A percentile compares a stretch with the other conserved stretches of the same genome.
Evolutionary conservation across 345 rosid genomes (phyloP).

Genomic region (Syzygium jambos): DNA sequence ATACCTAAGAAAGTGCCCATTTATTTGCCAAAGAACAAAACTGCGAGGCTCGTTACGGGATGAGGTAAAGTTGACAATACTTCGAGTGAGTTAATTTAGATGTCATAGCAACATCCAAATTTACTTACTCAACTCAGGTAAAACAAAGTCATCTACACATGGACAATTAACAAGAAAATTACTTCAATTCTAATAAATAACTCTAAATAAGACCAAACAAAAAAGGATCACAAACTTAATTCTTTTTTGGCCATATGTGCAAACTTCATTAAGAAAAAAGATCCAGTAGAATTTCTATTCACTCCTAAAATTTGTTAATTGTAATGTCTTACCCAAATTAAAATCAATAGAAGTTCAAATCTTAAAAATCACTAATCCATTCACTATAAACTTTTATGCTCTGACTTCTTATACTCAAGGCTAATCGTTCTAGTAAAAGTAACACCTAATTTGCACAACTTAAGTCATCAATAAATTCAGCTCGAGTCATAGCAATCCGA

Average conservation of each 20-base stretch:
- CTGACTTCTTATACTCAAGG: neutral
- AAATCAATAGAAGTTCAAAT: neutral
- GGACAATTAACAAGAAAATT: neutral
- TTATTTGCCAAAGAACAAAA: rapidly evolving
- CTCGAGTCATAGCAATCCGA: rapidly evolving
- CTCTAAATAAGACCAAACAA: neutral
- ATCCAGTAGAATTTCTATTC: neutral
- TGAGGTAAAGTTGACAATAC: rapidly evolving
- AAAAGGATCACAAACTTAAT: rapidly evolving
- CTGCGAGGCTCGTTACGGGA: rapidly evolving
- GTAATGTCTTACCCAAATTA: neutral
- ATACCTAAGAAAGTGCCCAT: too few species aligned
- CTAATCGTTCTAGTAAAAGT: too few species aligned
- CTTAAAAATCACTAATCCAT: neutral
- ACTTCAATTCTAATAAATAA: too few species aligned
- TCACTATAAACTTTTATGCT: neutral
- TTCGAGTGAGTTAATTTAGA: rapidly evolving
- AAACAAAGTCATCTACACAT: neutral
- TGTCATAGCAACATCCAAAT: neutral
- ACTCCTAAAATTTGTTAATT: neutral
- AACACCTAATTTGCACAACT: neutral
- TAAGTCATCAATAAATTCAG: neutral
- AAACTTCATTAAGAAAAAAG: neutral
- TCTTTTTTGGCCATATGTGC: neutral
- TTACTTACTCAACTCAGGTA: neutral